Percentiles rank a stretch among this genome's conserved stretches.
Conservation (phyloP, 352 stramenopile genomes). For the Globisporangium apiculatum region DNA sequence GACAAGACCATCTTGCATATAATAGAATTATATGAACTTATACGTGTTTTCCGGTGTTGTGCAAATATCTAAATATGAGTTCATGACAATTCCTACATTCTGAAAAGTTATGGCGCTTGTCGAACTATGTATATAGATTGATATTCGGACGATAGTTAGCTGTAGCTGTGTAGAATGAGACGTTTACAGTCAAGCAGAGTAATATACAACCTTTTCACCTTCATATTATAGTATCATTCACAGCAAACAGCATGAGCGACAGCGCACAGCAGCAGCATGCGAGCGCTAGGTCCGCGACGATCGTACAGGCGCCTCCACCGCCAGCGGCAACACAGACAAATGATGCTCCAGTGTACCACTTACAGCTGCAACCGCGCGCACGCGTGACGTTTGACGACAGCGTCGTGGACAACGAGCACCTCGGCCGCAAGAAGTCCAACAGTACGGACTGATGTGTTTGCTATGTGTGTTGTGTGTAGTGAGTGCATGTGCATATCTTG, state of each 20-base stretch:
- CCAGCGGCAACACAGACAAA: slow-evolving; percentile 7
- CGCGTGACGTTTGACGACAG: slow-evolving; percentile 86
- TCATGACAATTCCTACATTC: no score
- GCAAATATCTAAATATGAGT: no score
- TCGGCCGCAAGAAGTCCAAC: slow-evolving; percentile 88
- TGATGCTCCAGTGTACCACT: slow-evolving; percentile 41
- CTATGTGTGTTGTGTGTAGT: neutral
- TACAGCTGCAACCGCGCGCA: slow-evolving; percentile 72
- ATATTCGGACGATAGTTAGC: no score
- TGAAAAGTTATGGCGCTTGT: no score
- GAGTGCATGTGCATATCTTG: neutral
- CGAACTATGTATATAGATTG: no score
- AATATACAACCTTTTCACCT: no score
- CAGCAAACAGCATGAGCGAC: slow-evolving; percentile 22
- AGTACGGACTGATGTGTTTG: slow-evolving; percentile 28
- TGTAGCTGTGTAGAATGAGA: no score
- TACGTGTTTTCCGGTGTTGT: no score
- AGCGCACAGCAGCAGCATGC: slow-evolving; percentile 2
- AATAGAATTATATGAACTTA: no score
- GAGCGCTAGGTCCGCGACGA: slow-evolving; percentile 17
- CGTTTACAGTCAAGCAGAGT: no score
- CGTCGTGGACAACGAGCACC: slow-evolving; percentile 91
- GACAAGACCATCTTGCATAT: no score
- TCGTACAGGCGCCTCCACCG: slow-evolving; percentile 15
- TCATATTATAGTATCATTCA: neutral